Evolutionary conservation across 345 rosid species (phyloP).

Genomic region (Euclidium syriacum): DNA sequence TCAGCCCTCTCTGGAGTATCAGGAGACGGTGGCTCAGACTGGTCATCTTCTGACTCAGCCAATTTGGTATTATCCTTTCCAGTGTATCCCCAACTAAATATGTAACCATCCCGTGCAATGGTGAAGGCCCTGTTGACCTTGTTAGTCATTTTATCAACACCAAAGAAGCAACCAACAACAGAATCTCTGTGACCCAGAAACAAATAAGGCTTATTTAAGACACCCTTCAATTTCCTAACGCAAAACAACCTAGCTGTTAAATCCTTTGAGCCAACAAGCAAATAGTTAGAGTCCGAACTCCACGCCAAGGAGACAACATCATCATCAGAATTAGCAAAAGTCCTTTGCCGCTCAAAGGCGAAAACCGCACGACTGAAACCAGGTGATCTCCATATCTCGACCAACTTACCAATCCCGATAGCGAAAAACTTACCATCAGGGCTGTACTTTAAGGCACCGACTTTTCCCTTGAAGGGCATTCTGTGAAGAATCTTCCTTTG

Average conservation of each 20-base stretch:
- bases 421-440: slow-evolving; percentile 78
- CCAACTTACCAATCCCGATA: slow-evolving; percentile 72
- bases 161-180: slow-evolving; percentile 81
- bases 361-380: slow-evolving; percentile 69
- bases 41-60: slow-evolving; percentile 30
- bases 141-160: slow-evolving; percentile 58
- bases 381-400: slow-evolving; percentile 87
- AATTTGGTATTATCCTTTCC: slow-evolving; percentile 25
- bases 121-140: slow-evolving; percentile 58
- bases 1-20: slow-evolving; percentile 56
- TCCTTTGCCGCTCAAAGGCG: slow-evolving; percentile 68
- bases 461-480: slow-evolving; percentile 54
- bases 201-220: slow-evolving; percentile 62
- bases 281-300: slow-evolving; percentile 69
- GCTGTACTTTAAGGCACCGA: slow-evolving; percentile 57
- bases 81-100: slow-evolving; percentile 69
- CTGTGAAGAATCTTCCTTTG: slow-evolving; percentile 76
- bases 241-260: slow-evolving; percentile 70
- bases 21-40: slow-evolving; percentile 51
- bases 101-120: slow-evolving; percentile 65
- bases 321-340: slow-evolving; percentile 71
- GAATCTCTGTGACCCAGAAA: slow-evolving; percentile 86
- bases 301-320: slow-evolving; percentile 61
- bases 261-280: slow-evolving; percentile 87
- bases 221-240: slow-evolving; percentile 53